Evolutionary conservation across 2,329 filamentous ascomycete species (phyloP).

Genomic region (Cordyceps farinosa): DNA sequence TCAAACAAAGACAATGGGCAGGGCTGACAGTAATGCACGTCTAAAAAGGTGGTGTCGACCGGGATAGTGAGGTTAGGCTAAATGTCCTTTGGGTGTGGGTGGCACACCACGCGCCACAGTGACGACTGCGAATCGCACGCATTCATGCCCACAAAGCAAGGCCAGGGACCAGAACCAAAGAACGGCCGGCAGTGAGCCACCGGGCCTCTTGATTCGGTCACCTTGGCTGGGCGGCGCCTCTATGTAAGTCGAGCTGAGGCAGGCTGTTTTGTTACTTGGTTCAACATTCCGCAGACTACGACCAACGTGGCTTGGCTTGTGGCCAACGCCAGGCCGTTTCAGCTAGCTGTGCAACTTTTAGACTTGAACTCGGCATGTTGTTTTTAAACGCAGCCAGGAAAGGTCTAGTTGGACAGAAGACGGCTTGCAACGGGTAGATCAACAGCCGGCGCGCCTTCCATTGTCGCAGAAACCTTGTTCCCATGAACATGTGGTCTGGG

Average conservation of each 20-base stretch:
- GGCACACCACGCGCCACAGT: too few species aligned
- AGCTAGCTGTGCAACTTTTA: neutral
- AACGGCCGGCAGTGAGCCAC: neutral
- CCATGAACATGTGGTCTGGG: conserved; percentile 6
- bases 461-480: neutral
- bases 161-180: neutral
- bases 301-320: conserved; percentile 7
- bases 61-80: too few species aligned
- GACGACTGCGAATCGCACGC: neutral
- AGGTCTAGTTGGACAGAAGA: neutral
- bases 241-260: neutral
- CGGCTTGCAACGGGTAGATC: neutral
- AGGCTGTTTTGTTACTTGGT: neutral
- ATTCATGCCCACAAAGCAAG: neutral
- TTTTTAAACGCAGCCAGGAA: neutral
- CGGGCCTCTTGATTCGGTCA: neutral
- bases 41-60: neutral
- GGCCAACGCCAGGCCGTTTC: neutral
- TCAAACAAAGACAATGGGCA: neutral
- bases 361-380: neutral
- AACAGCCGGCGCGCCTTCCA: neutral
- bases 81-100: too few species aligned
- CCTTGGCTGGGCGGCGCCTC: neutral
- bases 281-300: neutral
- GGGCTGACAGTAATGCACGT: neutral